phyloP scores from a whole-genome alignment of 2,329 filamentous ascomycete genomes.

The Myriosclerotinia duriaeana region DNA sequence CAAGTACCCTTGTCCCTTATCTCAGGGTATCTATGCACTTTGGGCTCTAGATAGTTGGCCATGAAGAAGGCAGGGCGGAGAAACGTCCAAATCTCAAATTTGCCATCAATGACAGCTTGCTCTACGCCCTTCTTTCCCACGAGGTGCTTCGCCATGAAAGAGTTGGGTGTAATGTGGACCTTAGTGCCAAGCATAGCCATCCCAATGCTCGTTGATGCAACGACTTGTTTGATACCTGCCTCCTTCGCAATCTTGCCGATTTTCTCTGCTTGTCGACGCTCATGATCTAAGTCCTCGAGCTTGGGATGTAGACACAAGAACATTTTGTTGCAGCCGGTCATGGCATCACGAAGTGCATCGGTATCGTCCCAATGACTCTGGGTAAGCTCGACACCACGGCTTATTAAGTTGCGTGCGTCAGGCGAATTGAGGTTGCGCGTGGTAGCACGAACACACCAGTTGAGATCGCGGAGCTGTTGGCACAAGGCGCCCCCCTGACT shows the following conservation, averaged over 20 bases:
- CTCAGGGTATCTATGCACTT: not conserved
- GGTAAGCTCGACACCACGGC: not conserved
- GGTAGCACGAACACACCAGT: not conserved
- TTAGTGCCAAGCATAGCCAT: not conserved
- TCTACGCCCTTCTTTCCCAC: slow-evolving; percentile 2
- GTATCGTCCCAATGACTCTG: not conserved
- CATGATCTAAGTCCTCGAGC: not conserved
- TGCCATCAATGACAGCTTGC: not conserved
- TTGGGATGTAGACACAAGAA: slow-evolving; percentile 1
- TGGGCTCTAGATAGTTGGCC: slow-evolving; percentile 3
- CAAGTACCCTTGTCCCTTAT: not conserved
- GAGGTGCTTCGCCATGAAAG: slow-evolving; percentile 1
- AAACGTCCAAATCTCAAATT: not conserved
- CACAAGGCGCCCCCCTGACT: not conserved
- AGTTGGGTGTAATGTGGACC: not conserved
- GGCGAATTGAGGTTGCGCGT: slow-evolving; percentile 1
- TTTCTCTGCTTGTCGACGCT: slow-evolving; percentile 4
- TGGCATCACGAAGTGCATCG: not conserved
- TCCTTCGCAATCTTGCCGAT: not conserved
- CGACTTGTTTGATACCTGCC: not conserved
- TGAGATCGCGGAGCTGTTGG: slow-evolving; percentile 3
- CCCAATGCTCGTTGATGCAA: not conserved
- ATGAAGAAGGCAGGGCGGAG: slow-evolving; percentile 3
- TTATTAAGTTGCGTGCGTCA: not conserved
- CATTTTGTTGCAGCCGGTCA: not conserved